Conservation (phyloP, 2,329 filamentous ascomycete species). For the Colletotrichum phormii region DNA sequence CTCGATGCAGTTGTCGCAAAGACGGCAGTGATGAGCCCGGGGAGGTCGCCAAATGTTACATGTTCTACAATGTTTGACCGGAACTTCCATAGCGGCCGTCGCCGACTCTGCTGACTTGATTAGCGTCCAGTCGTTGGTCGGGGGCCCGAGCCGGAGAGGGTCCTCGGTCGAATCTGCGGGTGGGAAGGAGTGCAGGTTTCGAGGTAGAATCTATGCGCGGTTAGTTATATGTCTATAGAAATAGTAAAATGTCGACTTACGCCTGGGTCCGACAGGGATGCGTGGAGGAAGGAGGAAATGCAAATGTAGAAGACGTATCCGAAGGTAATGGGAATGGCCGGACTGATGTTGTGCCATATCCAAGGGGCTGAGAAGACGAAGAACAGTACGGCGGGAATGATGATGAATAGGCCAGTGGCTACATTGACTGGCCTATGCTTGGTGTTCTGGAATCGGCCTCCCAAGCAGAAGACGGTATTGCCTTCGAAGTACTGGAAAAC, state of each 20-base stretch:
- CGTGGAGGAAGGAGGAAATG: slow-evolving; percentile 93
- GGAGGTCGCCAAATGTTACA: slow-evolving; percentile 98
- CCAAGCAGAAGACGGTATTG: slow-evolving; percentile 90
- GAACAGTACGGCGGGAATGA: slow-evolving; percentile 84
- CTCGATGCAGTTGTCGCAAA: slow-evolving; percentile 97
- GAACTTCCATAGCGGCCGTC: slow-evolving; percentile 94
- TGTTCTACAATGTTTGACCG: slow-evolving; percentile 97
- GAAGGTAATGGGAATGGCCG: slow-evolving; percentile 89
- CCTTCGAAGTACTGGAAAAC: slow-evolving; percentile 84
- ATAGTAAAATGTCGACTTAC: slow-evolving; percentile 68
- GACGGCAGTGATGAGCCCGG: slow-evolving; percentile 93
- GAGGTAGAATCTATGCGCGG: slow-evolving; percentile 79
- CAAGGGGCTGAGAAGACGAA: slow-evolving; percentile 87
- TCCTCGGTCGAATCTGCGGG: slow-evolving; percentile 80
- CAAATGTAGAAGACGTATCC: slow-evolving; percentile 92
- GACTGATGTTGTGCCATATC: slow-evolving; percentile 87
- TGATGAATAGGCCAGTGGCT: slow-evolving; percentile 82
- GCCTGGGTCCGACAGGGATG: slow-evolving; percentile 91
- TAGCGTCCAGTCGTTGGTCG: slow-evolving; percentile 93
- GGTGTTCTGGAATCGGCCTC: slow-evolving; percentile 89
- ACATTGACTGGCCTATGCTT: slow-evolving; percentile 89
- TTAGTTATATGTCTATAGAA: background rate
- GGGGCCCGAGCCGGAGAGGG: slow-evolving; percentile 82
- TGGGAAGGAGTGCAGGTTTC: slow-evolving; percentile 92
- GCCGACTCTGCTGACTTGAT: slow-evolving; percentile 81